Evolutionary conservation across 805 yeast species (phyloP), one percentile per base, ranked within the genome.

Genomic region (Danielozyma ontarioensis): DNA sequence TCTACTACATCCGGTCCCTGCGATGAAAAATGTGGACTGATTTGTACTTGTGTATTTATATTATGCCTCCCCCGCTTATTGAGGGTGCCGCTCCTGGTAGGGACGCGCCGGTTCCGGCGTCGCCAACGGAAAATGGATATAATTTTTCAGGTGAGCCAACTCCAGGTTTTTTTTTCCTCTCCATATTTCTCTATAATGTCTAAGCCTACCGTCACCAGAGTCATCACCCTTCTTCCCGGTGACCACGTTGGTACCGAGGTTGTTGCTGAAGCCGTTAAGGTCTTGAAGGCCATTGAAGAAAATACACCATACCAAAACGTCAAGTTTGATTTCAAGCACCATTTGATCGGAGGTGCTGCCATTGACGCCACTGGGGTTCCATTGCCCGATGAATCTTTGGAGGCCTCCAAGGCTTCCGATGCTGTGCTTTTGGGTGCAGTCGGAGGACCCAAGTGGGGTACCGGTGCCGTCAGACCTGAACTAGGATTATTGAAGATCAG

Each of bases 361-460:
- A 90, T 93, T 53, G 98, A 93, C 58, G 96, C 96, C 36, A 82
- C 94, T 28, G 98, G 98, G 34, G 80, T 59, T 32, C 97, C 98
- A 38, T 70, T 93, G 44, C 83, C 96, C 12, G 95, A 83, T 39
- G 90, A 72, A 37, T 74, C 96, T 3, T 70, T 93, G 30, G 83
- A 67, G 29, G 88, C 95, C 7, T 75, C 97, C 24, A 88, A 86
- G 62, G 65, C 67, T 28, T 82, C 97, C 1, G 94, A 90, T 57
- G 98, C 97, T 17, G 95, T 93, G n/a, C 68, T 93, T 45, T 72
- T 93, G 36, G 98, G 98, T 46, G 96, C 98, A 6, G 98, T 93
- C 22, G 98, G 98, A 43, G 98, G 98, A 22, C 98, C 98, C 41
- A 93, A 93, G 66, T 93, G 98, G 98, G 97, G 97, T 24, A 85